Evolutionary conservation across 2,329 filamentous ascomycete genomes (phyloP).

Genomic region (Hypoxylon sp.): DNA sequence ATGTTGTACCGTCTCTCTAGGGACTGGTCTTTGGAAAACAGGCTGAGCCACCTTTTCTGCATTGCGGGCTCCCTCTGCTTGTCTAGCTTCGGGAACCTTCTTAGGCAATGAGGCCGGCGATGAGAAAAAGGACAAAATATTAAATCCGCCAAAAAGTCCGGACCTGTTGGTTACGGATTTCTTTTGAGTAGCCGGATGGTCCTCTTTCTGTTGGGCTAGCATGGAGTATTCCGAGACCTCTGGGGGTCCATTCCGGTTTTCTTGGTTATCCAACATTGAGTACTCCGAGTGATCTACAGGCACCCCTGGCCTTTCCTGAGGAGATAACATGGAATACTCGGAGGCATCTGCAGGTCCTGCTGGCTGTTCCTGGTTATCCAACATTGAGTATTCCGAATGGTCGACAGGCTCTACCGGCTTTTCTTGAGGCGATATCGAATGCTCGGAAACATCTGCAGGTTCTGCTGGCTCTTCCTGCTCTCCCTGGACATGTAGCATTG

Average conservation of each 20-base stretch:
- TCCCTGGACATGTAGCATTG: slow-evolving; percentile 55
- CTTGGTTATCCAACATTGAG: slow-evolving; percentile 33
- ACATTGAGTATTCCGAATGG: slow-evolving; percentile 60
- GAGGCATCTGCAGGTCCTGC: background rate
- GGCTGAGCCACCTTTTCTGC: slow-evolving; percentile 32
- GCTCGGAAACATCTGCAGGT: background rate
- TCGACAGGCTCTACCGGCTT: slow-evolving; percentile 31
- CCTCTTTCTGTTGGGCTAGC: slow-evolving; percentile 52
- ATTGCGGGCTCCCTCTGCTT: slow-evolving; percentile 27
- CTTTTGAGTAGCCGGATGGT: slow-evolving; percentile 41
- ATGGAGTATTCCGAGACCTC: slow-evolving; percentile 60
- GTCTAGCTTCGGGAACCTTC: slow-evolving; percentile 33
- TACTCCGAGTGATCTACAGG: too few species aligned
- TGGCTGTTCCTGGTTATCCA: slow-evolving; percentile 51
- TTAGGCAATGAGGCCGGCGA: slow-evolving; percentile 61
- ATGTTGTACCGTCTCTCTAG: slow-evolving; percentile 45
- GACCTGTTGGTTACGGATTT: slow-evolving; percentile 45
- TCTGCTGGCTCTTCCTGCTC: background rate
- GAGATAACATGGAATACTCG: background rate
- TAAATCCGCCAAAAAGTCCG: slow-evolving; percentile 54
- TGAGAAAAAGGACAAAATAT: slow-evolving; percentile 69
- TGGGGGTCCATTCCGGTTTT: slow-evolving; percentile 23
- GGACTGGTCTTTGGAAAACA: slow-evolving; percentile 21
- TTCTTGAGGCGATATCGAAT: slow-evolving; percentile 1
- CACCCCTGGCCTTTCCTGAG: slow-evolving; percentile 32